Evolutionary conservation across 2,329 filamentous ascomycete species (phyloP).

Genomic region (Furcasterigmium sp.): DNA sequence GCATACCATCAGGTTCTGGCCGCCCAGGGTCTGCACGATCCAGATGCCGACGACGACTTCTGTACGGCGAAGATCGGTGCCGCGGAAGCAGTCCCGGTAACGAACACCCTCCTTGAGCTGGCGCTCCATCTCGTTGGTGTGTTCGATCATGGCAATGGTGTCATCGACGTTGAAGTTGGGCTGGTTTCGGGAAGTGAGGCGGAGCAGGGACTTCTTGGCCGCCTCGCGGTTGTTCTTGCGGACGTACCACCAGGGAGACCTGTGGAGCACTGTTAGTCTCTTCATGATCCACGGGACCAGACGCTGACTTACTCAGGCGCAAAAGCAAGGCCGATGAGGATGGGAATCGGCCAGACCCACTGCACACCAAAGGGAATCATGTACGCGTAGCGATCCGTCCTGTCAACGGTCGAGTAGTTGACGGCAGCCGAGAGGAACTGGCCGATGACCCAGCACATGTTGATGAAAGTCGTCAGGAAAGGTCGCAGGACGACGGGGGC

Average conservation of each 20-base stretch:
- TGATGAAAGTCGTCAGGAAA: slow-evolving; percentile 50
- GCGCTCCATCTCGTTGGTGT: slow-evolving; percentile 47
- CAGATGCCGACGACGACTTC: slow-evolving; percentile 46
- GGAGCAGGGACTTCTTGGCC: slow-evolving; percentile 33
- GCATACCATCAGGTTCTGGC: slow-evolving; percentile 44
- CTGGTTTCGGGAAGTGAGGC: slow-evolving; percentile 32
- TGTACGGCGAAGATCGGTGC: slow-evolving; percentile 45
- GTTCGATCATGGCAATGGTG: slow-evolving; percentile 46
- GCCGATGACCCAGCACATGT: slow-evolving; percentile 45
- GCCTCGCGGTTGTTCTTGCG: slow-evolving; percentile 34
- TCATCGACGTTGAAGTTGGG: slow-evolving; percentile 37
- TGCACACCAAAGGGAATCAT: slow-evolving; percentile 45
- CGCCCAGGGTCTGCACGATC: slow-evolving; percentile 42
- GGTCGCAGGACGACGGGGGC: slow-evolving; percentile 41
- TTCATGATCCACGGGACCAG: background rate
- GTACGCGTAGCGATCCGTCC: slow-evolving; percentile 40
- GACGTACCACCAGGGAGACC: slow-evolving; percentile 47
- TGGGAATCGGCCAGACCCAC: slow-evolving; percentile 46
- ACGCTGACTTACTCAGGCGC: slow-evolving; percentile 35
- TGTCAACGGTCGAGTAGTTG: slow-evolving; percentile 32
- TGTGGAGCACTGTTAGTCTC: slow-evolving; percentile 7
- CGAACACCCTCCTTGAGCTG: slow-evolving; percentile 32
- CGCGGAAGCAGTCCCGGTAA: slow-evolving; percentile 48
- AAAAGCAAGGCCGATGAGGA: slow-evolving; percentile 37
- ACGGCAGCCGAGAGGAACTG: slow-evolving; percentile 46